Base-by-base conservation (phyloP, 805 yeast species). In the Sungouiozyma ichnusensis region DNA sequence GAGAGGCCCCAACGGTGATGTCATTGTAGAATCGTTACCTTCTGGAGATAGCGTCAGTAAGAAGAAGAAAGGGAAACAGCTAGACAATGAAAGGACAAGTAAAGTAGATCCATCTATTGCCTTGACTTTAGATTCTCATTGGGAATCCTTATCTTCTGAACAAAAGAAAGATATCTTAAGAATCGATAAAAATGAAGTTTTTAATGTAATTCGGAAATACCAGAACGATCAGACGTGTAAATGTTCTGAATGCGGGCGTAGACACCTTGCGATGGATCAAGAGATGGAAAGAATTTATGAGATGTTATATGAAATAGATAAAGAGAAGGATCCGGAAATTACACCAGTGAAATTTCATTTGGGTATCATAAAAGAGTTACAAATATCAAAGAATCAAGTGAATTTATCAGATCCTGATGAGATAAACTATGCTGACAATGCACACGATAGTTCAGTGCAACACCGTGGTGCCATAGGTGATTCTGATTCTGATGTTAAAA, bases 171-270 rank as follows among this genome's bases (percentile, higher is more conserved):
- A 72, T 24, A 70, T 86, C 18, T 72, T 84, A 24, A 70, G 73
- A 51, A 73, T 84, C 36, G 85, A 83, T 49, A 81, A 79, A 55
- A 75, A 75, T 37, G 78, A 84, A 34, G 77, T 87, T 1, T 68
- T 83, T 62, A 73, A 72, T 38, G 70, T 77, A 35, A 74, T 85
- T 58, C 74, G 72, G 46, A 77, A 72, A 45, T 77, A 77, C 53
- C 80, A 76, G 53, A 68, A 70, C 47, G 52, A 48, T 31, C 53
- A 54, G 43, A 59, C 58, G 13, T 87, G 95, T 58, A 71, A 76
- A 44, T 88, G 96, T 57, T 66, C 78, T 3, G 77, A 77, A 16
- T 88, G 96, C 64, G 90, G 88, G 2, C 73, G 84, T 37, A 79
- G 82, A 50, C 77, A 80, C 52, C 62, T 67, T 39, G 76, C 85